Evolutionary conservation across 1,284 basidiomycete genomes (phyloP).

Genomic region (Austroboletus niveus): DNA sequence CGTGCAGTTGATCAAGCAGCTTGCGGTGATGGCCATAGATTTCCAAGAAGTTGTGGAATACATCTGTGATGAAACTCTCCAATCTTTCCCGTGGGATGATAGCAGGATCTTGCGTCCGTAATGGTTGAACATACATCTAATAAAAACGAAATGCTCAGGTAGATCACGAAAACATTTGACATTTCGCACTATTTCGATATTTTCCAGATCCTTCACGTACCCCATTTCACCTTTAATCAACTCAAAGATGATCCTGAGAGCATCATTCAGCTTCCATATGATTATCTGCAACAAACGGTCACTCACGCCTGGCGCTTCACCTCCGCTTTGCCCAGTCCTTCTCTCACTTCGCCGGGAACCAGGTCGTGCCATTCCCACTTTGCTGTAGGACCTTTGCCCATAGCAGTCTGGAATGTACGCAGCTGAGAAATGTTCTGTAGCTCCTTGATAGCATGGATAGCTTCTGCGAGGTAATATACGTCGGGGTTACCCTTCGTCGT

Average conservation of each 20-base stretch:
- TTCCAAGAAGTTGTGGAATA: slow-evolving; percentile 91
- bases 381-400: slow-evolving; percentile 70
- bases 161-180: background rate
- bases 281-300: background rate
- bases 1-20: slow-evolving; percentile 79
- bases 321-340: slow-evolving; percentile 72
- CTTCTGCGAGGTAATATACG: slow-evolving; percentile 72
- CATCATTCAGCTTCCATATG: background rate
- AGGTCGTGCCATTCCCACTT: slow-evolving; percentile 90
- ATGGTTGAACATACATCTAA: slow-evolving; percentile 75
- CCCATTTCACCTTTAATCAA: slow-evolving; percentile 95
- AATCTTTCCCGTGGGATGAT: slow-evolving; percentile 75
- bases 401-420: slow-evolving; percentile 83
- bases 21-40: slow-evolving; percentile 72
- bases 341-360: slow-evolving; percentile 66
- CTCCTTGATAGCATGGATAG: slow-evolving; percentile 74
- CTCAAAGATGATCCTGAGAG: slow-evolving; percentile 83
- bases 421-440: slow-evolving; percentile 76
- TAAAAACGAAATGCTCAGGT: slow-evolving; percentile 7
- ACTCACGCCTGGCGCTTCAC: slow-evolving; percentile 85
- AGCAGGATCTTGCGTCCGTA: slow-evolving; percentile 72
- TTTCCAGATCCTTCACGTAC: slow-evolving; percentile 91
- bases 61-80: slow-evolving; percentile 80
- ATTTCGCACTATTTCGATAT: slow-evolving; percentile 58
- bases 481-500: slow-evolving; percentile 80